Base-by-base conservation (phyloP, 2,329 filamentous ascomycete species). In the Sclerotinia nivalis region DNA sequence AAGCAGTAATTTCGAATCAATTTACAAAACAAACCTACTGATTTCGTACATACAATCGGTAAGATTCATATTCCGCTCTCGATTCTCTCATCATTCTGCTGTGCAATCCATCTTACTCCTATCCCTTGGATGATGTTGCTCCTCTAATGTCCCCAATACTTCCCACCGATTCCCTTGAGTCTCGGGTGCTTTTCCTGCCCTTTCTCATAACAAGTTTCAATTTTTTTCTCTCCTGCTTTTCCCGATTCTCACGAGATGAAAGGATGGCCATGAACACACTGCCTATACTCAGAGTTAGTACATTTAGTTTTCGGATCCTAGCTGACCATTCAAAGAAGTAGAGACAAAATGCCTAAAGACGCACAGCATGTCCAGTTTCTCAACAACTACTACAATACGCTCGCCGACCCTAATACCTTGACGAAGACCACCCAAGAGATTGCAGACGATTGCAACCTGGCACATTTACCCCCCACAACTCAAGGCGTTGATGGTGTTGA, bases 311-410 rank as follows among this genome's bases (percentile, higher is more conserved):
- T 52, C 2, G 47, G 8, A 52, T 22, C 22, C 22, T 12, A 6
- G 15, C 47, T 64, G 5, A 64, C 8, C 12, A 28, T 40, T 6
- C 18, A 40, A 34, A 52, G 22, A 52, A 25, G 43, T 22, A 52
- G 18, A 52, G 47, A 20, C n/a, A 64, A 40, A 15, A 62, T 62
- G 61, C 61, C 47, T 13, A 64, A 64, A 28, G 31, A 64, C n/a
- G 0, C 2, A 0, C 61, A 64, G 22, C 61, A 64, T 25, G 18
- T 7, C 1, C 1, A 7, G 4, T 64, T 34, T n/a, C 47, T 64
- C 13, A 8, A 52, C 34, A 13, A 18, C 15, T 25, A 40, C 31
- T 64, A 28, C n/a, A 18, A 37, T 18, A 2, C 3, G 4, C 47
- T 64, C 22, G 1, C 2, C 28, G 45, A 50, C 8, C 47, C 31